phyloP scores from a whole-genome alignment of 2,329 filamentous ascomycete genomes.

The Fusarium metavorans region DNA sequence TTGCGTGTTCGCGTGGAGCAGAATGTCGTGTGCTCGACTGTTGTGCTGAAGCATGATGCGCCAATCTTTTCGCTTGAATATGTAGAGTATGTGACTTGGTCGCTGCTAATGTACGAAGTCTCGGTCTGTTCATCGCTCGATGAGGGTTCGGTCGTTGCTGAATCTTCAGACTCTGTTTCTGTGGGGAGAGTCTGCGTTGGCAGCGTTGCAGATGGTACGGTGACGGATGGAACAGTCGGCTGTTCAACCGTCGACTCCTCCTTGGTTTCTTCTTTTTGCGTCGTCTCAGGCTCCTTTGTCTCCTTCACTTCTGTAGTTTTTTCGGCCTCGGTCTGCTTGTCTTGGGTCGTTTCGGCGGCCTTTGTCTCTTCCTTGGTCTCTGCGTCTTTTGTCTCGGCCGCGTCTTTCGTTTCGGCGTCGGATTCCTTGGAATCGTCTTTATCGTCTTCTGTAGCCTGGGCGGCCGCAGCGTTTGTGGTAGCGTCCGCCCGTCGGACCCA shows the following conservation, averaged over 20 bases:
- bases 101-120: not conserved
- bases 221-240: not conserved
- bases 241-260: not conserved
- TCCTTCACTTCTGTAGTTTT: not conserved
- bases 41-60: not conserved
- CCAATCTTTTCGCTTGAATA: not conserved
- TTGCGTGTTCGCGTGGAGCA: not conserved
- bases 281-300: not conserved
- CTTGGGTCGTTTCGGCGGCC: not conserved
- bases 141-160: not conserved
- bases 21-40: not conserved
- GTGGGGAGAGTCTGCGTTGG: not conserved
- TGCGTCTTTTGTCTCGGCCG: not conserved
- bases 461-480: not conserved
- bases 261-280: not conserved
- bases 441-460: not conserved
- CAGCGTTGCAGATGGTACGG: not conserved
- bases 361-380: not conserved
- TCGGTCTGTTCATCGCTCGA: not conserved
- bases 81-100: not conserved
- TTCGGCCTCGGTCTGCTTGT: not conserved
- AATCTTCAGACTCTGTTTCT: not conserved
- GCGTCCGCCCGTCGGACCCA: not conserved
- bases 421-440: not conserved
- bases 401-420: not conserved